Conservation (phyloP, 2,329 filamentous ascomycete genomes). For the Meredithiella fracta region DNA sequence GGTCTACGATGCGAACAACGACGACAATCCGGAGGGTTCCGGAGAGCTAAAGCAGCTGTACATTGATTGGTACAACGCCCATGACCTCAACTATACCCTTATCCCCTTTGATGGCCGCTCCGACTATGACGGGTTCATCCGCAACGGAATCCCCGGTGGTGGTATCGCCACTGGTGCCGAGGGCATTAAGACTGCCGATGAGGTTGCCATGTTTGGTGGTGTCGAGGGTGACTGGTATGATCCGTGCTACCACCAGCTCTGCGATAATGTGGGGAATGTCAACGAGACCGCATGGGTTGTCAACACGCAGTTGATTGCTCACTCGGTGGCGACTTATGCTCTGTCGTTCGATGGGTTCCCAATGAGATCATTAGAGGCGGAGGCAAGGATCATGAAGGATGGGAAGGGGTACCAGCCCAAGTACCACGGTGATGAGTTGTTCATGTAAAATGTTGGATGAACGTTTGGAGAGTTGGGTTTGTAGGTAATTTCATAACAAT, state of each 20-base stretch:
- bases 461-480: too few species aligned
- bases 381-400: constrained; percentile 16
- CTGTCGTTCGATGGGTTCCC: constrained; percentile 50
- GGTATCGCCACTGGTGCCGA: constrained; percentile 68
- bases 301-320: constrained; percentile 51
- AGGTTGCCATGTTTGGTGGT: constrained; percentile 54
- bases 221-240: constrained; percentile 44
- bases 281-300: constrained; percentile 43
- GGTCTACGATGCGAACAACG: constrained; percentile 58
- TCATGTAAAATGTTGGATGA: too few species aligned
- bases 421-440: constrained; percentile 34
- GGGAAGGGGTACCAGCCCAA: constrained; percentile 23
- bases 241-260: constrained; percentile 44
- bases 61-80: constrained; percentile 45
- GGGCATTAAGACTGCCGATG: constrained; percentile 53
- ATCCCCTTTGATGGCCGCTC: constrained; percentile 64
- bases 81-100: constrained; percentile 49
- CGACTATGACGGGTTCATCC: constrained; percentile 65
- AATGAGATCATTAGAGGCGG: constrained; percentile 26
- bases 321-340: constrained; percentile 56
- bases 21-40: constrained; percentile 52
- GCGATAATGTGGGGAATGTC: constrained; percentile 41
- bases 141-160: constrained; percentile 54
- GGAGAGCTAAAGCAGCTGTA: constrained; percentile 53
- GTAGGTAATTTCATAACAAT: too few species aligned